Evolutionary conservation across 148 eudicot genomes (phyloP).

Genomic region (Chenopodium album): DNA sequence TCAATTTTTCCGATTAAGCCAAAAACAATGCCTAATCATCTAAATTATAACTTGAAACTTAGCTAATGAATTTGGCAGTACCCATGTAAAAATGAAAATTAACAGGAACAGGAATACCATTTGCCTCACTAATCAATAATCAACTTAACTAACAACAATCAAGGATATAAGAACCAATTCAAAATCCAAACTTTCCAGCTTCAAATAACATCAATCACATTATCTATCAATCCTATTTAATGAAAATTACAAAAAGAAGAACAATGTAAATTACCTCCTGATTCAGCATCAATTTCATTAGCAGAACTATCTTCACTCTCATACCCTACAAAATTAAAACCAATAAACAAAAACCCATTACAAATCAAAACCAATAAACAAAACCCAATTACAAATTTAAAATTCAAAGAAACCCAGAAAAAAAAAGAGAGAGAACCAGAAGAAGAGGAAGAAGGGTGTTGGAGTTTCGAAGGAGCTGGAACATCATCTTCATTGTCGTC

Average conservation of each 20-base stretch:
- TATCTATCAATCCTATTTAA: neutral
- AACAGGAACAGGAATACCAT: neutral
- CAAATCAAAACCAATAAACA: neutral
- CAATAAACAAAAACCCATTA: conserved; percentile 6
- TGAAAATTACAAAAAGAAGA: neutral
- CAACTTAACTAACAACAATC: neutral
- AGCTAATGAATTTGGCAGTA: too few relatives aligned
- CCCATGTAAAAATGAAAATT: neutral
- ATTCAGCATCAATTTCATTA: conserved; percentile 58
- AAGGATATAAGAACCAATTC: neutral
- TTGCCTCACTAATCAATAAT: conserved; percentile 1
- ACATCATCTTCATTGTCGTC: conserved; percentile 11
- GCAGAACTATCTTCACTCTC: conserved; percentile 84
- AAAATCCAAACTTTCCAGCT: neutral
- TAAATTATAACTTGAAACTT: neutral
- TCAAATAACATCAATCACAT: neutral
- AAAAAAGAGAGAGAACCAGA: conserved; percentile 42
- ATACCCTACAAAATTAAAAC: conserved; percentile 44
- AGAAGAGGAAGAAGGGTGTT: conserved; percentile 42
- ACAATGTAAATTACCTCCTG: conserved; percentile 45
- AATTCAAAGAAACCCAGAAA: neutral
- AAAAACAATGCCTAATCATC: too few relatives aligned
- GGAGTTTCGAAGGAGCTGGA: conserved; percentile 11
- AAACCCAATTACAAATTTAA: neutral
- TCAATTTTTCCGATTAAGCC: too few relatives aligned